These are phyloP conservation scores for Trametopsis cervina DNA, from an alignment of 768 basidiomycete genomes.

Conservation along the genomic window DNA sequence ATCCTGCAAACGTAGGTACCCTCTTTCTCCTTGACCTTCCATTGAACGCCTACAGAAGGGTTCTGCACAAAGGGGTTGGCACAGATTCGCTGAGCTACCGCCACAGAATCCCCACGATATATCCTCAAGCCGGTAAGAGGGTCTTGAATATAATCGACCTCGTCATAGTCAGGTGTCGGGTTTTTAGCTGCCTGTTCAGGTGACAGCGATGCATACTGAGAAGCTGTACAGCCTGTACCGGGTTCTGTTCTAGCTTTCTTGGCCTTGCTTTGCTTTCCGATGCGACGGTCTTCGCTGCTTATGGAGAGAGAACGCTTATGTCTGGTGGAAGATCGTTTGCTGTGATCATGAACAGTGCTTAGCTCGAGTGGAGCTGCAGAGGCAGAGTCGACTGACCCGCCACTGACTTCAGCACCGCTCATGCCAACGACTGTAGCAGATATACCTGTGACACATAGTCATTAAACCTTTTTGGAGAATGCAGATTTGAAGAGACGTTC, in stretches of 20 bases:
- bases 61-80: conserved; percentile 12
- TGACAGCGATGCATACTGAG: too few species aligned
- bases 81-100: conserved; percentile 36
- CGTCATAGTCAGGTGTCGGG: conserved; percentile 17
- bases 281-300: too few species aligned
- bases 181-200: conserved; percentile 20
- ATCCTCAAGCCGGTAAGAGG: conserved; percentile 57
- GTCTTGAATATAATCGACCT: conserved; percentile 43
- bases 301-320: too few species aligned
- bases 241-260: too few species aligned
- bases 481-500: too few species aligned
- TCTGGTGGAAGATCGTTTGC: too few species aligned
- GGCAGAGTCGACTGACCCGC: conserved; percentile 7
- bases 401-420: conserved; percentile 1
- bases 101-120: conserved; percentile 49
- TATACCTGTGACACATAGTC: too few species aligned
- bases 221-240: too few species aligned
- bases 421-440: neutral
- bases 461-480: too few species aligned
- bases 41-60: conserved; percentile 6
- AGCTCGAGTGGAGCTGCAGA: neutral
- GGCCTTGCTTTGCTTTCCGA: too few species aligned
- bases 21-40: conserved; percentile 9
- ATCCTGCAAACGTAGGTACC: neutral
- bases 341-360: too few species aligned